These are phyloP conservation scores for Talaromyces sp. DNA, from an alignment of 2,329 filamentous ascomycete species.

Conservation along the genomic window DNA sequence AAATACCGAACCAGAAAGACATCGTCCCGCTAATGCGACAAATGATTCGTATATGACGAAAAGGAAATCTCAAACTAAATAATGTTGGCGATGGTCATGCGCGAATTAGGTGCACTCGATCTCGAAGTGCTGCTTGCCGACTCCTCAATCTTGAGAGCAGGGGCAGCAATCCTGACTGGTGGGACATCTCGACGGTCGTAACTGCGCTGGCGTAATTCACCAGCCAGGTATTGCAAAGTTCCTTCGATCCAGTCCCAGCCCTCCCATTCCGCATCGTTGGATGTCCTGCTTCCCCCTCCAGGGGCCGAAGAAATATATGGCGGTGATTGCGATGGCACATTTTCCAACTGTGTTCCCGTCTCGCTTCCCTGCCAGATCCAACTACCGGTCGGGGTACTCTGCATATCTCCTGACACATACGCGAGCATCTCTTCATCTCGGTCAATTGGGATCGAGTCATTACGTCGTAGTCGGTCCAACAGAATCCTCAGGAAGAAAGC, in stretches of 20 bases:
- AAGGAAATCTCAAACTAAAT: conserved; percentile 27
- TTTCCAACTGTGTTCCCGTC: conserved; percentile 39
- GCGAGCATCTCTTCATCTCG: conserved; percentile 84
- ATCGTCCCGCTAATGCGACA: conserved; percentile 1
- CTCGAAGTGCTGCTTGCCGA: conserved; percentile 17
- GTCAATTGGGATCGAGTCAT: conserved; percentile 45
- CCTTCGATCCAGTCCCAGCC: conserved; percentile 75
- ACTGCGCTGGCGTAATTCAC: conserved; percentile 34
- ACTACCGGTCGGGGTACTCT: conserved; percentile 69
- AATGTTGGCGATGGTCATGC: conserved; percentile 49
- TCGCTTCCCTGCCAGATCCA: conserved; percentile 79
- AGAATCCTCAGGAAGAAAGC: conserved; percentile 74
- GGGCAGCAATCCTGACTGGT: not conserved
- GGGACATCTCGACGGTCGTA: conserved; percentile 19
- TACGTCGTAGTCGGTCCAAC: conserved; percentile 52
- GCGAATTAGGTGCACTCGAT: conserved; percentile 35
- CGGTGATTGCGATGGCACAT: conserved; percentile 24
- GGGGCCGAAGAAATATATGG: conserved; percentile 6
- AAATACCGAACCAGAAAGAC: not conserved
- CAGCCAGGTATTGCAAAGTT: conserved; percentile 56
- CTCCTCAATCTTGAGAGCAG: not conserved
- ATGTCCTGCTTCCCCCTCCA: not conserved
- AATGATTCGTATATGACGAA: not conserved
- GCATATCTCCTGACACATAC: conserved; percentile 81
- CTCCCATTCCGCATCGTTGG: conserved; percentile 59